These are phyloP conservation scores for Naumovozyma dairenensis DNA, from an alignment of 805 yeast species.

Conservation along the genomic window DNA sequence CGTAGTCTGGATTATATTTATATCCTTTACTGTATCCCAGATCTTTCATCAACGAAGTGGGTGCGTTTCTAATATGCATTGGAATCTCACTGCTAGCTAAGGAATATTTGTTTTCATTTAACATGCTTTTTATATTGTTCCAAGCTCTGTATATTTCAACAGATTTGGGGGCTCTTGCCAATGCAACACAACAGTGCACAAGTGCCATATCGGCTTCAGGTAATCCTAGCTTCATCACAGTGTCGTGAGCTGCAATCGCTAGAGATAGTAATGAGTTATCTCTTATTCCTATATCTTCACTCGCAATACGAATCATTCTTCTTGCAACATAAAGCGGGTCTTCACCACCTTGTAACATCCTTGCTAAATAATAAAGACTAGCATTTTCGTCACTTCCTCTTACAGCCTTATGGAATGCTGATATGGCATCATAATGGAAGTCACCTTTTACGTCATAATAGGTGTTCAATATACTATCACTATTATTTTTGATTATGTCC, in stretches of 20 bases:
- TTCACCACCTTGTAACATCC: slow-evolving; percentile 91
- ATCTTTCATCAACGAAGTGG: slow-evolving; percentile 83
- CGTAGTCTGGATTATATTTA: slow-evolving; percentile 78
- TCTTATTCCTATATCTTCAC: slow-evolving; percentile 84
- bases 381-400: slow-evolving; percentile 90
- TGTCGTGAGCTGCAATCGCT: slow-evolving; percentile 76
- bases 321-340: slow-evolving; percentile 84
- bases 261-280: slow-evolving; percentile 81
- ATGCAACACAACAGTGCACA: slow-evolving; percentile 88
- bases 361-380: slow-evolving; percentile 71
- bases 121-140: slow-evolving; percentile 48
- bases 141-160: slow-evolving; percentile 80
- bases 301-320: slow-evolving; percentile 87
- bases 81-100: slow-evolving; percentile 50
- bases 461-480: slow-evolving; percentile 28
- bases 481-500: slow-evolving; percentile 38
- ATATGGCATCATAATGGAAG: slow-evolving; percentile 86
- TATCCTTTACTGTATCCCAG: slow-evolving; percentile 77
- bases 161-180: slow-evolving; percentile 78
- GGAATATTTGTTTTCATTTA: slow-evolving; percentile 41
- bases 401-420: slow-evolving; percentile 89
- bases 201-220: slow-evolving; percentile 87
- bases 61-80: slow-evolving; percentile 85
- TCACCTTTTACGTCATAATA: slow-evolving; percentile 82
- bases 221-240: slow-evolving; percentile 82